phyloP scores from a whole-genome alignment of 1,284 basidiomycete species.

The Pyrrhoderma lamaoense region DNA sequence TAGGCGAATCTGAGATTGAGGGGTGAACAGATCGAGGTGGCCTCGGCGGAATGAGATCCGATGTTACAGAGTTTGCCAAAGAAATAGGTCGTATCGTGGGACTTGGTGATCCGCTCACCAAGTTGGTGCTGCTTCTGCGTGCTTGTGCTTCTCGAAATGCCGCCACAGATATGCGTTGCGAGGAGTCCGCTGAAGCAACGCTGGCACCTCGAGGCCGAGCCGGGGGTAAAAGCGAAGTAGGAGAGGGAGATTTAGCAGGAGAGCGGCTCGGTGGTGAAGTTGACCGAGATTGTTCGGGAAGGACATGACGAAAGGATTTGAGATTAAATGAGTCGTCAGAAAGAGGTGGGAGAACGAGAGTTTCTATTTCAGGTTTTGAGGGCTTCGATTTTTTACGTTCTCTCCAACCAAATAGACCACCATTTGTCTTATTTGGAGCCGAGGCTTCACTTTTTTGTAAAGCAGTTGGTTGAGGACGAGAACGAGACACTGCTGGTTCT shows the following conservation, averaged over 20 bases:
- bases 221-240: constrained; percentile 20
- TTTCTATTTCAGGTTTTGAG: constrained; percentile 10
- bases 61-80: constrained; percentile 8
- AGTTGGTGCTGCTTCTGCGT: constrained; percentile 51
- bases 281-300: constrained; percentile 30
- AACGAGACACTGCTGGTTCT: background rate
- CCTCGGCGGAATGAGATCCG: constrained; percentile 19
- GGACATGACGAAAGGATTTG: constrained; percentile 61
- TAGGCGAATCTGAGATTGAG: constrained; percentile 3
- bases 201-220: constrained; percentile 50
- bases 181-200: constrained; percentile 47
- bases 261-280: constrained; percentile 21
- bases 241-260: constrained; percentile 21
- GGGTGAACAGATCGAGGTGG: constrained; percentile 8
- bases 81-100: constrained; percentile 34
- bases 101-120: constrained; percentile 48
- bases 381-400: constrained; percentile 18
- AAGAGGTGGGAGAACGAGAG: constrained; percentile 15
- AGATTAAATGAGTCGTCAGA: constrained; percentile 41
- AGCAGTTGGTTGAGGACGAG: constrained; percentile 12
- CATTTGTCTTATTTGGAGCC: constrained; percentile 13
- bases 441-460: constrained; percentile 5
- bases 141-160: constrained; percentile 73
- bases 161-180: constrained; percentile 67
- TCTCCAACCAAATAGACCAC: constrained; percentile 20